Base-by-base conservation (phyloP, 306 rosid species). In the Senna tora region DNA sequence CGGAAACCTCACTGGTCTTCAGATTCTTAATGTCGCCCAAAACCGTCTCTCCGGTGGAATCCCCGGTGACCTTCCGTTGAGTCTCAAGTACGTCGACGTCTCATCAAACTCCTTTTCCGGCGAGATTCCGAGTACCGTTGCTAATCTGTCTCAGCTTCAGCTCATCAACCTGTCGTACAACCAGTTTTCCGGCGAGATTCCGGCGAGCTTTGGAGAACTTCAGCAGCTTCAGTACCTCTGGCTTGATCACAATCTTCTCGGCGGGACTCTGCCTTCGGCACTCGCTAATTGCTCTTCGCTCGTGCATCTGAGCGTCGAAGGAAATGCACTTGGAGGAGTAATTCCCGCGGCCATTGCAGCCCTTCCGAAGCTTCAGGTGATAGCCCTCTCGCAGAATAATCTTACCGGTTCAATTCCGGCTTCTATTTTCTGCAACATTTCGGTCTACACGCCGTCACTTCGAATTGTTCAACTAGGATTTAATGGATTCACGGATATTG, bases 191-290 rank as follows among this genome's bases (percentile, higher is more conserved):
- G 93, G 98, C 10, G 84, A 83, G 83, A 74, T 93, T 77, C 98
- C 97, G 82, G 97, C 87, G 63, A 72, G 86, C 41, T 63, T 90
- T 7, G 98, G 97, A 4, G 87, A 75, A 78, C 96, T 90, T 63
- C 96, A 90, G 69, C 59, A 75, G 77, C 86, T 93, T 4, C 88
- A 90, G 55, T 89, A 87, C 67, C 92, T 93, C 33, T 93, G 98
- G 98, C 83, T 93, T 7, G 98, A 93, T 64, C 83, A 88, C 72
- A 93, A 93, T 69, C 73, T 81, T 0, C 34, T 93, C 1, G 83
- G 76, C 65, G 98, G 98, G 53, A 89, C 98, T 13, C 68, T 93
- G 19, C 97, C 98, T 47, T 90, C 98, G 30, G 98, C 98, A 1
- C 77, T 93, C 0, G 96, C 96, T 4, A 90, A 93, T 49, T 90